Evolutionary conservation across 371 early-diverging fungal genomes (phyloP).

Genomic region (Mucor piriformis): DNA sequence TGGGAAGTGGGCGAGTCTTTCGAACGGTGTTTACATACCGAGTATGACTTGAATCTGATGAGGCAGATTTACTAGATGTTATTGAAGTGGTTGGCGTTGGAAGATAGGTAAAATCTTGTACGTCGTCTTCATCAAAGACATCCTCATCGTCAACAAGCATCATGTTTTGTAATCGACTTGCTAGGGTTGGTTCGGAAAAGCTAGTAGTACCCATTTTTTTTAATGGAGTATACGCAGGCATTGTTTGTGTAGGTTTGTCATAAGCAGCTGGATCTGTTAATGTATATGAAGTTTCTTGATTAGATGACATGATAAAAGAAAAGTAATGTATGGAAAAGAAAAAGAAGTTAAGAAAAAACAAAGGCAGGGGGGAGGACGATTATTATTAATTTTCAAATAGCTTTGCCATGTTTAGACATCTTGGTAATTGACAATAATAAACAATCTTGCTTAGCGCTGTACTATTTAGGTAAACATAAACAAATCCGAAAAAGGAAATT

Average conservation of each 20-base stretch:
- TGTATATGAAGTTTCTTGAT: neutral
- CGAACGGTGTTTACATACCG: conserved; percentile 14
- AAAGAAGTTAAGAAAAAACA: neutral
- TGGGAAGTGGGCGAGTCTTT: conserved; percentile 24
- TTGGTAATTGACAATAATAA: neutral
- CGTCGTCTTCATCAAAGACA: conserved; percentile 3
- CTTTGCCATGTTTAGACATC: neutral
- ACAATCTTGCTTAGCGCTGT: neutral
- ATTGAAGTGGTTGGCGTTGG: neutral
- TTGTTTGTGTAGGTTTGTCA: neutral
- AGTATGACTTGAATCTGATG: neutral
- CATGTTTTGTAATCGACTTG: neutral
- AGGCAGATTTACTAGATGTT: neutral
- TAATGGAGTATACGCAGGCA: neutral
- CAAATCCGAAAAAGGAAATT: conserved; percentile 18
- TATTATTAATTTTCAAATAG: neutral
- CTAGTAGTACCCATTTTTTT: neutral
- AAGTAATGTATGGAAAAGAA: neutral
- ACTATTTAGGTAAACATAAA: conserved; percentile 8
- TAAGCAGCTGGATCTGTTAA: neutral
- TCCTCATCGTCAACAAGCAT: conserved; percentile 17
- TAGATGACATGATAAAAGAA: neutral
- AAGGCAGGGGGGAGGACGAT: neutral
- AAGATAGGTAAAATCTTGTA: neutral
- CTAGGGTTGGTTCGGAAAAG: neutral